A percentile compares a stretch with the other conserved stretches of the same genome.
Conservation (phyloP, 2,329 filamentous ascomycete species). For the Paramyrothecium sp. region DNA sequence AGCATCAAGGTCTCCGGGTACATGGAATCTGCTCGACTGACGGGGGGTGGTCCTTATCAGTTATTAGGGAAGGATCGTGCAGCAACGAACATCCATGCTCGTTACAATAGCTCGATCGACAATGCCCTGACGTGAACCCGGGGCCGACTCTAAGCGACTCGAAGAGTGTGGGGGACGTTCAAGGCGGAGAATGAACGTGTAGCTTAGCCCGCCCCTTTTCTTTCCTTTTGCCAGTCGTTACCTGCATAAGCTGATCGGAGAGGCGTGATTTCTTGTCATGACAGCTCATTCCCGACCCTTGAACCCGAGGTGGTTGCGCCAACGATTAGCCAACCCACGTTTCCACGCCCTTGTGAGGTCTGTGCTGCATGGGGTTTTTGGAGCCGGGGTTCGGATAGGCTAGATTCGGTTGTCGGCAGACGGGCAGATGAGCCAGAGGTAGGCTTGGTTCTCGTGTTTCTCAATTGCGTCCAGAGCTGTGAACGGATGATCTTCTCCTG, state of each 20-base stretch:
- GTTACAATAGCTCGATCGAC: not conserved
- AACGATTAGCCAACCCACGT: not conserved
- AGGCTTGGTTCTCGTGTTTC: too few relatives aligned
- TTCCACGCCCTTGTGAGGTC: too few relatives aligned
- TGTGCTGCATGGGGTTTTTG: too few relatives aligned
- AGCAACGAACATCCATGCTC: not conserved
- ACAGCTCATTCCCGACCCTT: not conserved
- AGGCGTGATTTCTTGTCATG: not conserved
- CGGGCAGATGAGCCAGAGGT: too few relatives aligned
- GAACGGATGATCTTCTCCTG: too few relatives aligned
- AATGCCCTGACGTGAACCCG: not conserved
- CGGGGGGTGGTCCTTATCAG: not conserved
- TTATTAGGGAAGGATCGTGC: not conserved
- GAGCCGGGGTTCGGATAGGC: too few relatives aligned
- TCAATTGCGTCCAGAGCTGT: too few relatives aligned
- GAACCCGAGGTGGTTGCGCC: not conserved
- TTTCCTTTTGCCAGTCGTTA: not conserved
- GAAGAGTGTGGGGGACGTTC: not conserved
- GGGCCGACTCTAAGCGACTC: not conserved
- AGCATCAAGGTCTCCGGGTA: too few relatives aligned
- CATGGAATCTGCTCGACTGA: not conserved
- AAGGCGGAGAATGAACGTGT: not conserved
- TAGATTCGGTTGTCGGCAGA: too few relatives aligned
- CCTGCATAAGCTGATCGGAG: not conserved
- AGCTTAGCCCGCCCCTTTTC: not conserved